Evolutionary conservation across 2,329 filamentous ascomycete genomes (phyloP).

Genomic region (Colletotrichum cereale): DNA sequence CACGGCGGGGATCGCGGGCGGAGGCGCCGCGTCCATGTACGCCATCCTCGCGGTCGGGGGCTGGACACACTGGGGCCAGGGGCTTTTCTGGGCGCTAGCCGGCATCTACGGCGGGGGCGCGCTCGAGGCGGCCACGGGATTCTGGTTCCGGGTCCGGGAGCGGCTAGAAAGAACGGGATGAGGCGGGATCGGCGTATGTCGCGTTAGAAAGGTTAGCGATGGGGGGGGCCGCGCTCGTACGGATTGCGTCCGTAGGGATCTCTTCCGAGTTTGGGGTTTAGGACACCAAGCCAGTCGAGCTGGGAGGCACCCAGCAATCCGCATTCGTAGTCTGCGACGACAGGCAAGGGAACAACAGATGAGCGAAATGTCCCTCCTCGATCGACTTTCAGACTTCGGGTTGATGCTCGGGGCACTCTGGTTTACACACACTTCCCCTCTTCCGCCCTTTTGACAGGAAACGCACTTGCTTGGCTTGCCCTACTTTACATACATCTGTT

Average conservation of each 20-base stretch:
- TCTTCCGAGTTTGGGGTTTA: background rate
- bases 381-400: background rate
- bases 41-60: background rate
- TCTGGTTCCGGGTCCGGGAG: background rate
- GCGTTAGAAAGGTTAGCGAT: background rate
- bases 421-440: background rate
- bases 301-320: background rate
- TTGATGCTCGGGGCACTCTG: background rate
- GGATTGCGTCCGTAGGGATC: background rate
- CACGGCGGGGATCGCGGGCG: background rate
- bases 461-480: background rate
- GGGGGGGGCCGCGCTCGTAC: background rate
- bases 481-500: background rate
- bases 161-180: background rate
- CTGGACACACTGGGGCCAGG: background rate
- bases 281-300: background rate
- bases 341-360: background rate
- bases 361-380: background rate
- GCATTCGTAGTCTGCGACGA: background rate
- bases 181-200: background rate
- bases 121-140: background rate
- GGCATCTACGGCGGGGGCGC: background rate
- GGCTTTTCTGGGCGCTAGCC: background rate
- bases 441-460: background rate
- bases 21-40: background rate